A percentile compares a stretch with the other conserved stretches of the same genome.
These are phyloP conservation scores for Lodderomyces oxycetoniae DNA, from an alignment of 1,139 yeast species.

Conservation along the genomic window DNA sequence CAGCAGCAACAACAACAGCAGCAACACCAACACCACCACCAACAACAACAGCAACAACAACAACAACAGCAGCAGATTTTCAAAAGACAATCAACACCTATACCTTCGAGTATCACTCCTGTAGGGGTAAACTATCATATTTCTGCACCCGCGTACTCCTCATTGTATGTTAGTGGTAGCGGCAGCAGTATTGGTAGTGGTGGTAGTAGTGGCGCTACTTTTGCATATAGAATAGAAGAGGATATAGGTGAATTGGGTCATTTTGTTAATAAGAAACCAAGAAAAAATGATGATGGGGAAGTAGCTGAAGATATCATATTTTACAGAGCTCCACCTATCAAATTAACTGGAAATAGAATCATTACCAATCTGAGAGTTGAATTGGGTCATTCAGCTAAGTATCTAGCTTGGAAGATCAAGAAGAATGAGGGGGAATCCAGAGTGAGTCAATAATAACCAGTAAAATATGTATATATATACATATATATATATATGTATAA, in stretches of 20 bases:
- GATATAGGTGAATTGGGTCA: constrained; percentile 20
- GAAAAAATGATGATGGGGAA: constrained; percentile 17
- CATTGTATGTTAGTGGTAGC: constrained; percentile 39
- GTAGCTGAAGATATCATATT: constrained; percentile 51
- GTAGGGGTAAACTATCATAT: constrained; percentile 23
- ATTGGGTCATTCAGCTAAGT: constrained; percentile 67
- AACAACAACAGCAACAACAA: constrained; percentile 20
- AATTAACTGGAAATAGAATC: constrained; percentile 47
- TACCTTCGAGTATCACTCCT: constrained; percentile 19
- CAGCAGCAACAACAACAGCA: constrained; percentile 13
- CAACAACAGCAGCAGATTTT: constrained; percentile 17
- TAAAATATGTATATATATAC: neutral
- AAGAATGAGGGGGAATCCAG: neutral
- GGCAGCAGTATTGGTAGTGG: too few relatives aligned
- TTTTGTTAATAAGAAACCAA: constrained; percentile 21
- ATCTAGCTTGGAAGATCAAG: constrained; percentile 57
- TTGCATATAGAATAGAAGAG: constrained; percentile 32
- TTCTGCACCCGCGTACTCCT: constrained; percentile 33
- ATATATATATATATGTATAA: too few relatives aligned
- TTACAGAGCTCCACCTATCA: constrained; percentile 76
- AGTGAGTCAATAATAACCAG: neutral
- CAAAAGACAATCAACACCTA: constrained; percentile 22
- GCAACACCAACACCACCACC: constrained; percentile 17
- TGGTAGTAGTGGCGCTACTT: too few relatives aligned
- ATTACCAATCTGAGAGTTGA: constrained; percentile 22